Evolutionary conservation across 2,329 filamentous ascomycete genomes (phyloP), one percentile per base, ranked within the genome.

Genomic region (Escovopsis sp.): DNA sequence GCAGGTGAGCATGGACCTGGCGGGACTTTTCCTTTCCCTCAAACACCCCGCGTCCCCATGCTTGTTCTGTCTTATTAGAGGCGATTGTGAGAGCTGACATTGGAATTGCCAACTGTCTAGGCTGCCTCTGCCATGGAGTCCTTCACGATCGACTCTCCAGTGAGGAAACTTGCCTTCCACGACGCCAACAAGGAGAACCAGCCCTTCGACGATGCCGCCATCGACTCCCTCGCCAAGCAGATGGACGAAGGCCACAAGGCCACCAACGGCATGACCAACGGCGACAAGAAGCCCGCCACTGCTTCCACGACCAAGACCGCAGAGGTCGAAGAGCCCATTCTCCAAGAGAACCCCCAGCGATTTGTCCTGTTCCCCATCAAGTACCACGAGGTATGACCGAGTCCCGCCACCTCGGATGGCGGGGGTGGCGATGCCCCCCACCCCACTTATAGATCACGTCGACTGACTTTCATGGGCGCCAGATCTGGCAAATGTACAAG

Each of bases 401-500:
- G 8, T 30, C 67, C 64, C 64, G 63, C 62, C 51, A 58, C 64
- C 52, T 80, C 82, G 82, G 79, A 81, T 85, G 72, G 20, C 20
- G 20, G 20, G 72, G 82, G 72, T 81, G 72, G 55, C 53, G 55
- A 35, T 20, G 20, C 6, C 20, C 41, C 35, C 45, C 49, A 37
- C 47, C 47, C 20, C 4, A 20, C 2, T 20, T 40, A 46, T 40
- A 34, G 30, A 41, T 53, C 51, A 54, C 47, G 47, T 46, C 24
- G 38, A 54, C 65, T 72, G 59, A 74, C 59, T 43, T 43, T 47
- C 43, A 47, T 40, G 47, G 45, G 39, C 41, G 47, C 50, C 20
- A 95, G 88, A 93, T 95, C 65, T 98, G 91, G 91, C 89, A 96
- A 67, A 96, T 96, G 89, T 98, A 98, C 79, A 98, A 98, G 79